Evolutionary conservation across 805 yeast genomes (phyloP).

Genomic region (Zygosaccharomyces bisporus): DNA sequence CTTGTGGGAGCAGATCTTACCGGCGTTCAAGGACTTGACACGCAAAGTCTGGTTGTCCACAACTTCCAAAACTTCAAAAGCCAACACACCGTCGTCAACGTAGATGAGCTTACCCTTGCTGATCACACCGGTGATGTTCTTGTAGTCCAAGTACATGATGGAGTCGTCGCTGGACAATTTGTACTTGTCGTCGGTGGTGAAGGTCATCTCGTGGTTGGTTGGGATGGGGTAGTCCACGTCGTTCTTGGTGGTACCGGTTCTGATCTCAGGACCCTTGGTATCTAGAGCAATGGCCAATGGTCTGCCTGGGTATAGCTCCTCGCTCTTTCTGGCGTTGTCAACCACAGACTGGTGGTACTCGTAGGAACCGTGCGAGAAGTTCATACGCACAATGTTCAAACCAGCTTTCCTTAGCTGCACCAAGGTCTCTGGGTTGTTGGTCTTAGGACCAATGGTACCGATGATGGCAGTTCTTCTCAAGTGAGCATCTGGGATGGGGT

Average conservation of each 20-base stretch:
- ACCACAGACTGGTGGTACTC: slow-evolving; percentile 96
- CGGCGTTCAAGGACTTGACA: slow-evolving; percentile 88
- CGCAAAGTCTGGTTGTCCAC: slow-evolving; percentile 75
- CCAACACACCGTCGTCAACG: slow-evolving; percentile 96
- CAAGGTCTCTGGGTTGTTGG: slow-evolving; percentile 82
- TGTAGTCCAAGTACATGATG: slow-evolving; percentile 87
- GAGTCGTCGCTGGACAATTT: slow-evolving; percentile 68
- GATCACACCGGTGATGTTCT: slow-evolving; percentile 94
- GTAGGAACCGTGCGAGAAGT: slow-evolving; percentile 97
- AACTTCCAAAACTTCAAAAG: slow-evolving; percentile 86
- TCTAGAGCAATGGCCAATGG: slow-evolving; percentile 98
- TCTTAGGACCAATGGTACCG: slow-evolving; percentile 98
- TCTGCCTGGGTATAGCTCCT: slow-evolving; percentile 85
- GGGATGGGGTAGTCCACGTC: slow-evolving; percentile 78
- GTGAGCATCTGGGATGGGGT: slow-evolving; percentile 73
- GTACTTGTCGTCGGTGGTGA: slow-evolving; percentile 86
- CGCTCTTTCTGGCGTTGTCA: slow-evolving; percentile 95
- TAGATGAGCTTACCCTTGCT: slow-evolving; percentile 83
- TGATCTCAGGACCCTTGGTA: slow-evolving; percentile 99
- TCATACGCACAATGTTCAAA: slow-evolving; percentile 96
- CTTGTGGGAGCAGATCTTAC: slow-evolving; percentile 94
- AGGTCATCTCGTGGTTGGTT: slow-evolving; percentile 84
- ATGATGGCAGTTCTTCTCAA: slow-evolving; percentile 94
- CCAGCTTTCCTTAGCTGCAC: slow-evolving; percentile 94
- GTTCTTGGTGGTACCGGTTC: slow-evolving; percentile 91